Conservation (phyloP, 2,329 filamentous ascomycete genomes). For the Aspergillus fumigatus region DNA sequence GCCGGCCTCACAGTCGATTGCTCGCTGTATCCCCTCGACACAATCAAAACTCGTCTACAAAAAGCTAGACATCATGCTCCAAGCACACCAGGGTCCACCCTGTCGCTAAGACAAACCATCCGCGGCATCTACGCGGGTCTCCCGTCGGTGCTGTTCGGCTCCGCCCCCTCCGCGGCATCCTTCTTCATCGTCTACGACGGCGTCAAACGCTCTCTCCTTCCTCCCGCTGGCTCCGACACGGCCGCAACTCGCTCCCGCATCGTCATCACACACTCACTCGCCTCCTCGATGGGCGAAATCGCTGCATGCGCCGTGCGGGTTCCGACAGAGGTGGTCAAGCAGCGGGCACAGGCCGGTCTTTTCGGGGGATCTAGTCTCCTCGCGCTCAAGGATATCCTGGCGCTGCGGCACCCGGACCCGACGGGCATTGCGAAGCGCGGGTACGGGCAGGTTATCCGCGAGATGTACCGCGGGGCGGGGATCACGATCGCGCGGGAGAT, state of each 20-base stretch:
- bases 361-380: conserved; percentile 65
- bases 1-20: conserved; percentile 96
- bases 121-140: conserved; percentile 89
- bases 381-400: conserved; percentile 67
- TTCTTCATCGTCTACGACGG: conserved; percentile 96
- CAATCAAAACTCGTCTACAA: conserved; percentile 94
- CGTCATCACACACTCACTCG: conserved; percentile 67
- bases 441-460: conserved; percentile 62
- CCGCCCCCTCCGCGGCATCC: conserved; percentile 86
- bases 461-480: conserved; percentile 86
- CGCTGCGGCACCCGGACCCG: conserved; percentile 37
- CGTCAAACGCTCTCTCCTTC: conserved; percentile 55
- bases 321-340: conserved; percentile 95
- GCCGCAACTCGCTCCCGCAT: conserved; percentile 29
- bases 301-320: conserved; percentile 90
- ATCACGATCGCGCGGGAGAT: conserved; percentile 95
- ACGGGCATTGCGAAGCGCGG: conserved; percentile 36
- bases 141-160: conserved; percentile 82
- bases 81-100: conserved; percentile 55
- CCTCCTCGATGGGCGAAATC: conserved; percentile 81
- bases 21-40: conserved; percentile 96
- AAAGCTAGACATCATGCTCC: conserved; percentile 53
- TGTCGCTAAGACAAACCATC: conserved; percentile 82
- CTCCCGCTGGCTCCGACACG: conserved; percentile 20
- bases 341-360: conserved; percentile 84